Evolutionary conservation across 2,329 filamentous ascomycete species (phyloP), one percentile per base, ranked within the genome.

Genomic region (Fusarium tjaetaba): DNA sequence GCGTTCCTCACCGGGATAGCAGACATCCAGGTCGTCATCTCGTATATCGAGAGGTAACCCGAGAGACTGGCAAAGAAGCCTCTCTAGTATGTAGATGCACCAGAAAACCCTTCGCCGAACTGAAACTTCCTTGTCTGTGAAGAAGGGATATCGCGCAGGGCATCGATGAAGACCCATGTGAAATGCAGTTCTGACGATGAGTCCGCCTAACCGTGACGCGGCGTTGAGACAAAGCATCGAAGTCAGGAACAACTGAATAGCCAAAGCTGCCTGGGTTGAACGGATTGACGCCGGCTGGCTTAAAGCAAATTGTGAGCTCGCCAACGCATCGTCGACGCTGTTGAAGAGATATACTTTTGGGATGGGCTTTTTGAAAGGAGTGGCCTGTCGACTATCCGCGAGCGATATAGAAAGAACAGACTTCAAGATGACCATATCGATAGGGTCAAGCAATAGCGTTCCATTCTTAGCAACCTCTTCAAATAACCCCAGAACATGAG

Each of bases 91-190:
- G 55, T 90, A 90, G 1, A 89, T 84, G 3, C 86, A 86, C 88
- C 88, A 90, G 68, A 90, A 90, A 0, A 90, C 79, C 0, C 88
- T 83, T 20, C 86, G 84, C 4, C 88, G 83, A 38, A 88, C 83
- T 5, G 84, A 82, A 5, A 81, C 82, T 46, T 89, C 87, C 15
- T 83, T 78, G 3, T 77, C 63, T 1, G 81, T 84, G 71, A 90
- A 89, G 49, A 86, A 86, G 1, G 84, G 80, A 63, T 85, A 90
- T 1, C 88, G 83, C 10, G 82, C 81, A 3, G 88, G 88, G 61
- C 88, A 90, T 6, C 88, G 85, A 78, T 90, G 88, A n/a, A 90
- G 82, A 1, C 88, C 88, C 4, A 90, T 79, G 52, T 90, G 88
- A 49, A 87, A 88, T 2, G 87, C 86, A 75, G 88, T 88, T 9